Evolutionary conservation across 1,284 basidiomycete genomes (phyloP).

Genomic region (Rugiboletus extremiorientalis): DNA sequence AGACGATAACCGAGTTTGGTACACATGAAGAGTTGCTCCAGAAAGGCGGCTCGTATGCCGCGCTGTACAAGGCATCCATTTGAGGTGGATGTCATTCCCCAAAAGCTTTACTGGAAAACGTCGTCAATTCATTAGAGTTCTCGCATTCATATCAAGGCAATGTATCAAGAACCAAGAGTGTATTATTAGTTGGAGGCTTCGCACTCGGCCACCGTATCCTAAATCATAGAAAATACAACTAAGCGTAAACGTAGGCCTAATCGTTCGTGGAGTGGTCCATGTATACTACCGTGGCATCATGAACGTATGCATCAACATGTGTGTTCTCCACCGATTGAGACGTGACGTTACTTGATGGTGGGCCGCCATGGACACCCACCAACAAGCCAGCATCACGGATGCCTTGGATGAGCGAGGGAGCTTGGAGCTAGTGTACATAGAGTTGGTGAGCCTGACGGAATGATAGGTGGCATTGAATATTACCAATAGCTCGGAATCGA

Average conservation of each 20-base stretch:
- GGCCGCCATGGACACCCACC: conserved; percentile 74
- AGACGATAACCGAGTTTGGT: conserved; percentile 81
- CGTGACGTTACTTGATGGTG: conserved; percentile 43
- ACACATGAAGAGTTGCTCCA: conserved; percentile 72
- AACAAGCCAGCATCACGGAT: conserved; percentile 89
- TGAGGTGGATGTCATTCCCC: conserved; percentile 30
- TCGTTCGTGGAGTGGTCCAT: conserved; percentile 57
- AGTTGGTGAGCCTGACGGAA: conserved; percentile 14
- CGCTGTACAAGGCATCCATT: conserved; percentile 67
- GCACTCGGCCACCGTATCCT: conserved; percentile 24
- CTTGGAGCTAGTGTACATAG: conserved; percentile 49
- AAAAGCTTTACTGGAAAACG: conserved; percentile 2
- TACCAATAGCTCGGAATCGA: conserved; percentile 88
- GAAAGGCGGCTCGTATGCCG: conserved; percentile 63
- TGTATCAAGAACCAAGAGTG: conserved; percentile 26
- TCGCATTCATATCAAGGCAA: conserved; percentile 27
- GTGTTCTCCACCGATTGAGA: conserved; percentile 46
- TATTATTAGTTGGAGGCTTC: conserved; percentile 19
- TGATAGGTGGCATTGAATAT: conserved; percentile 23
- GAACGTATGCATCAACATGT: conserved; percentile 65
- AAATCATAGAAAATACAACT: conserved; percentile 21
- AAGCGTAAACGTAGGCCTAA: conserved; percentile 36
- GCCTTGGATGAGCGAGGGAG: conserved; percentile 83
- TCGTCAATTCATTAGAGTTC: conserved; percentile 6
- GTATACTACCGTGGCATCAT: conserved; percentile 62